Evolutionary conservation across 768 basidiomycete genomes (phyloP).

Genomic region (Pulveroboletus sp.): DNA sequence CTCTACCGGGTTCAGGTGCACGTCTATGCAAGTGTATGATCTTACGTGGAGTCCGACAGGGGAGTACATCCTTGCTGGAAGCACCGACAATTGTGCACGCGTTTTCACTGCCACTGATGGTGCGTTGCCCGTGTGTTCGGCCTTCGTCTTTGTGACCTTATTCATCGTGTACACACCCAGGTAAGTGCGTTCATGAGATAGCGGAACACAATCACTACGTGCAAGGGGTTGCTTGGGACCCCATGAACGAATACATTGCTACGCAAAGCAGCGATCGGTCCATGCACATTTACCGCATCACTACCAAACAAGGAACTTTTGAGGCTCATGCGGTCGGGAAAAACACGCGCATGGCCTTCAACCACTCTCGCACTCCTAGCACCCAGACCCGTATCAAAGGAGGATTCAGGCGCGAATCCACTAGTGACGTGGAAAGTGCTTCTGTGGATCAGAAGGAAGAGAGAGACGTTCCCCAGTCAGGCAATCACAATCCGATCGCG

Average conservation of each 20-base stretch:
- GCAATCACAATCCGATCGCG: constrained; percentile 30
- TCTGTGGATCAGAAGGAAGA: constrained; percentile 55
- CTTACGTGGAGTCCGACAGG: constrained; percentile 96
- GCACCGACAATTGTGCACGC: constrained; percentile 91
- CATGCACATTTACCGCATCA: constrained; percentile 90
- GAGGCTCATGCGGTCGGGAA: constrained; percentile 90
- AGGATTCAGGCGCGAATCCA: constrained; percentile 65
- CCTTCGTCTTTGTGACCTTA: not conserved
- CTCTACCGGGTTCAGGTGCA: constrained; percentile 53
- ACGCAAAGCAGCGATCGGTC: constrained; percentile 96
- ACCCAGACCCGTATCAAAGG: constrained; percentile 53
- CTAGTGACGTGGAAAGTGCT: constrained; percentile 71
- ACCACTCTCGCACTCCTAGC: constrained; percentile 71
- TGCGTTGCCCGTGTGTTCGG: constrained; percentile 28
- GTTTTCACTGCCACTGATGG: constrained; percentile 77
- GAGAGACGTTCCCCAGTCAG: constrained; percentile 25
- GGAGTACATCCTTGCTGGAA: constrained; percentile 91
- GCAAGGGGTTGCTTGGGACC: constrained; percentile 99
- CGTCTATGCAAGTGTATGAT: constrained; percentile 96
- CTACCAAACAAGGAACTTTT: constrained; percentile 72
- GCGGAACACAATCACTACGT: constrained; percentile 96
- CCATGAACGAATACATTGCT: constrained; percentile 93
- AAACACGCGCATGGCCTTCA: constrained; percentile 68
- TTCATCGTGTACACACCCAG: constrained; percentile 34
- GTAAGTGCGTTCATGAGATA: constrained; percentile 83